phyloP scores from a whole-genome alignment of 2,329 filamentous ascomycete species.

The Paraconiothyrium brasiliense region DNA sequence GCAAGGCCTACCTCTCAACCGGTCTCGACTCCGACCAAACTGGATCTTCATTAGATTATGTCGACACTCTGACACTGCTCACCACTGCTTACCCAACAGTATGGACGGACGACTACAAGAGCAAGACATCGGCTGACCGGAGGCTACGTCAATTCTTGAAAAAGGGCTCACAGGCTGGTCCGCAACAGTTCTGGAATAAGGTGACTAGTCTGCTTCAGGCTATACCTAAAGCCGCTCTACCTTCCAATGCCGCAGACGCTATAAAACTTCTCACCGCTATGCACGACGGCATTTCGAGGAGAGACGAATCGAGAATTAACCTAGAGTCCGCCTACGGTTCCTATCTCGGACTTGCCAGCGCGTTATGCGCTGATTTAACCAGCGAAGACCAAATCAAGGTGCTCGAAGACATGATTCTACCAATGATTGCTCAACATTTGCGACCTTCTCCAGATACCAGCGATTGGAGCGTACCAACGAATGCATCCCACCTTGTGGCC shows the following conservation, averaged over 20 bases:
- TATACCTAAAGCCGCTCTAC: constrained; percentile 68
- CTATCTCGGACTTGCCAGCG: constrained; percentile 72
- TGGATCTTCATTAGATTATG: constrained; percentile 76
- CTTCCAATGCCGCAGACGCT: constrained; percentile 60
- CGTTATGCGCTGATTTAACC: constrained; percentile 53
- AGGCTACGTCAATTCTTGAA: constrained; percentile 77
- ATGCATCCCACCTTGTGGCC: constrained; percentile 49
- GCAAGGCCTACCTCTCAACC: constrained; percentile 76
- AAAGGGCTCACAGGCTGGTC: constrained; percentile 83
- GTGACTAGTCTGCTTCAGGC: constrained; percentile 68
- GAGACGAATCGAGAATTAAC: constrained; percentile 78
- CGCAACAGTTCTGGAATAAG: constrained; percentile 76
- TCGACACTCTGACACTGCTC: constrained; percentile 72
- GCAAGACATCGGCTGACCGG: constrained; percentile 64
- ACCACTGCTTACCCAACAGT: constrained; percentile 72
- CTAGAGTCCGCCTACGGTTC: constrained; percentile 75
- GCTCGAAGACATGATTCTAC: constrained; percentile 59
- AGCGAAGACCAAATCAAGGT: constrained; percentile 59
- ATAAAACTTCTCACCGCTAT: constrained; percentile 72
- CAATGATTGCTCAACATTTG: constrained; percentile 64
- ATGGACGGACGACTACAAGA: constrained; percentile 74
- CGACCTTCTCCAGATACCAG: constrained; percentile 55
- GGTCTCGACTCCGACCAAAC: constrained; percentile 76
- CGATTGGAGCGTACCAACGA: constrained; percentile 62
- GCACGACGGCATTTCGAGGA: constrained; percentile 73